Evolutionary conservation across 2,329 filamentous ascomycete species (phyloP).

Genomic region (Microcyclospora tardicrescens): DNA sequence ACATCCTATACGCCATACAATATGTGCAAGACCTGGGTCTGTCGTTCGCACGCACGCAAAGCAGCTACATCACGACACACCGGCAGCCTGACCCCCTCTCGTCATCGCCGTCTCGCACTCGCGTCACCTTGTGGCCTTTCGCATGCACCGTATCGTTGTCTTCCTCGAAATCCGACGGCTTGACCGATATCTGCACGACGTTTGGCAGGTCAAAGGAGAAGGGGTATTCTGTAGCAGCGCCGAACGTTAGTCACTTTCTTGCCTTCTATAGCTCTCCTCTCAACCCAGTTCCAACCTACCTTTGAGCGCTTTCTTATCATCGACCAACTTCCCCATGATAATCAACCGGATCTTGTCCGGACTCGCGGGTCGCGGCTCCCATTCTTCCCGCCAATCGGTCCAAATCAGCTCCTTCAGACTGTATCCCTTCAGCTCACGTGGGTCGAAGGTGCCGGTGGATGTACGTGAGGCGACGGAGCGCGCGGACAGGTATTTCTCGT

Average conservation of each 20-base stretch:
- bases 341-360: conserved; percentile 85
- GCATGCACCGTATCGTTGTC: conserved; percentile 57
- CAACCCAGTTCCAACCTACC: conserved; percentile 39
- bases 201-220: conserved; percentile 65
- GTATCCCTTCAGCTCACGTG: conserved; percentile 83
- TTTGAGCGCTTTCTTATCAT: conserved; percentile 74
- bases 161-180: conserved; percentile 69
- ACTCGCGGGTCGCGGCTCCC: conserved; percentile 75
- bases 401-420: conserved; percentile 89
- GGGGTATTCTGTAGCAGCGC: conserved; percentile 52
- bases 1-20: no score
- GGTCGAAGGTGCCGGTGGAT: conserved; percentile 59
- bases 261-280: background rate
- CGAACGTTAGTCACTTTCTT: conserved; percentile 1
- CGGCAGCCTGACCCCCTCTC: conserved; percentile 47
- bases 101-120: conserved; percentile 36
- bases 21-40: background rate
- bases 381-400: conserved; percentile 76
- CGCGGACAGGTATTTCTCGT: conserved; percentile 72
- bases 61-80: conserved; percentile 44
- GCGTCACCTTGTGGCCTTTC: conserved; percentile 38
- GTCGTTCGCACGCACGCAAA: background rate
- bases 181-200: conserved; percentile 89
- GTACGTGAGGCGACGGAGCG: conserved; percentile 54
- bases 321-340: conserved; percentile 78